These are phyloP conservation scores for Podosphaera xanthii DNA, from an alignment of 2,329 filamentous ascomycete genomes.

Conservation along the genomic window DNA sequence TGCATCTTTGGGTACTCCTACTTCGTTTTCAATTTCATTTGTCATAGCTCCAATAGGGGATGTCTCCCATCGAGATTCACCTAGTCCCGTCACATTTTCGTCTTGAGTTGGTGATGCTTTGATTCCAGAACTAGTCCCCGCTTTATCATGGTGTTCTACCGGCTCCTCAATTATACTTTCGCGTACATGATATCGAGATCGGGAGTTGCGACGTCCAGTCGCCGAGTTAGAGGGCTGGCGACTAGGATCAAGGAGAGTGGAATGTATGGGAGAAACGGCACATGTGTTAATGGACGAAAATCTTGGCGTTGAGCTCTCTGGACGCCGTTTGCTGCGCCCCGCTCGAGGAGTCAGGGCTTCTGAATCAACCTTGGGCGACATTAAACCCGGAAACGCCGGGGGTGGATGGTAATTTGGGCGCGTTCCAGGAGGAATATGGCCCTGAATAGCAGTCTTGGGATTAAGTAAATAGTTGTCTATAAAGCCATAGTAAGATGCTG, in stretches of 20 bases:
- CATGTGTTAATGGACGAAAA: conserved; percentile 19
- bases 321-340: conserved; percentile 22
- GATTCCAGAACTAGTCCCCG: conserved; percentile 4
- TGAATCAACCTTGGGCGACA: conserved; percentile 33
- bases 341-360: conserved; percentile 31
- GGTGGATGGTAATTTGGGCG: conserved; percentile 49
- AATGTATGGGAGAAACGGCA: conserved; percentile 36
- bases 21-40: conserved; percentile 21
- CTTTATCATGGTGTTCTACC: conserved; percentile 22
- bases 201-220: conserved; percentile 23
- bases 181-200: conserved; percentile 24
- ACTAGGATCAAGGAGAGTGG: conserved; percentile 51
- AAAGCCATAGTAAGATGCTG: conserved; percentile 90
- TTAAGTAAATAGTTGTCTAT: conserved; percentile 74
- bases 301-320: conserved; percentile 22
- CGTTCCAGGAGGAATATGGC: conserved; percentile 31
- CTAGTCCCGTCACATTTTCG: conserved; percentile 8
- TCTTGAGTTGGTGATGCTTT: conserved; percentile 11
- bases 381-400: conserved; percentile 49
- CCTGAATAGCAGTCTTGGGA: conserved; percentile 41
- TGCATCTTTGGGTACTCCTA: conserved; percentile 25
- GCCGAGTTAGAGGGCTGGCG: conserved; percentile 39
- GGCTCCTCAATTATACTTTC: conserved; percentile 32
- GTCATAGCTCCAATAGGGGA: conserved; percentile 14
- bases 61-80: conserved; percentile 24